These are phyloP conservation scores for Epithele typhae DNA, from an alignment of 768 basidiomycete species.

Conservation along the genomic window DNA sequence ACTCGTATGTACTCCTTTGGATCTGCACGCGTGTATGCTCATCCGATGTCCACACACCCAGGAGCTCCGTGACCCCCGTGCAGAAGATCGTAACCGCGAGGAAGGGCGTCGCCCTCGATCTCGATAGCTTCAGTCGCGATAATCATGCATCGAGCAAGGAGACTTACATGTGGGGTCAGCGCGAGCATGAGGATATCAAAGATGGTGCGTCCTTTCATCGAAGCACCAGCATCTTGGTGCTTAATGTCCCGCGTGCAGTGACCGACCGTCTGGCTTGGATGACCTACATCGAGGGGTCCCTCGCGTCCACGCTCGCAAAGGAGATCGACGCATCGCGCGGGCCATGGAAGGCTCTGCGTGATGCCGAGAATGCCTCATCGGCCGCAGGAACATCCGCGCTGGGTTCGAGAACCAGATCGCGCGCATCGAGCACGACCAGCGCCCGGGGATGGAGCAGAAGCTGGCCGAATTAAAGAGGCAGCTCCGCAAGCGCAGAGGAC, in stretches of 20 bases:
- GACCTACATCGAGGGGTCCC: conserved; percentile 70
- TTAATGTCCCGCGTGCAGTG: conserved; percentile 48
- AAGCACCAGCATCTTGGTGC: conserved; percentile 9
- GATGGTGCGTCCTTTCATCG: conserved; percentile 45
- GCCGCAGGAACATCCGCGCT: conserved; percentile 58
- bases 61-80: conserved; percentile 54
- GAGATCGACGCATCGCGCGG: conserved; percentile 62
- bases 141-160: conserved; percentile 77
- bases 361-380: conserved; percentile 59
- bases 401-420: conserved; percentile 56
- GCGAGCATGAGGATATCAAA: conserved; percentile 64
- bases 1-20: conserved; percentile 42
- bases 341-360: conserved; percentile 68
- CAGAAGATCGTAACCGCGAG: conserved; percentile 78
- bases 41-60: neutral
- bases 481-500: conserved; percentile 59
- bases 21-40: neutral
- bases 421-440: conserved; percentile 62
- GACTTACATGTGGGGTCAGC: conserved; percentile 80
- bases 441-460: conserved; percentile 61
- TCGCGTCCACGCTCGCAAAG: conserved; percentile 54
- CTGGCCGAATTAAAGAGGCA: conserved; percentile 67
- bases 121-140: conserved; percentile 62
- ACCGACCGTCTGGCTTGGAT: conserved; percentile 80
- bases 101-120: conserved; percentile 76